Conservation (phyloP, 1,284 basidiomycete species). For the Neolentinus lepideus region DNA sequence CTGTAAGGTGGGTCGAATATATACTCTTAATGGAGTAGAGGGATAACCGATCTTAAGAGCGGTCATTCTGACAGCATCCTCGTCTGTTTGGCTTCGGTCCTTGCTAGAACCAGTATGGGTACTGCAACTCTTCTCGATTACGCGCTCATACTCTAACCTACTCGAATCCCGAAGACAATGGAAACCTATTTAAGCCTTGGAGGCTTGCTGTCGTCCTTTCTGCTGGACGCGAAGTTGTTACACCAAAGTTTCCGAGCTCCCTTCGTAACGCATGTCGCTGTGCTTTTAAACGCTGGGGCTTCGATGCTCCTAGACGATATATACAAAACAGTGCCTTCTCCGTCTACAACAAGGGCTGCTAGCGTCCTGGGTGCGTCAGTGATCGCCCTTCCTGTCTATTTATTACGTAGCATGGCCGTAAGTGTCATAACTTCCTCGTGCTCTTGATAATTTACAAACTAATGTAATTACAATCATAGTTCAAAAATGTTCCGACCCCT, state of each 20-base stretch:
- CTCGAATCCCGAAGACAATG: constrained; percentile 4
- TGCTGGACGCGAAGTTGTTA: constrained; percentile 48
- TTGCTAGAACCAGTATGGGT: constrained; percentile 42
- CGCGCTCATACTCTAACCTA: neutral
- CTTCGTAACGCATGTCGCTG: constrained; percentile 57
- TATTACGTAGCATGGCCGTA: constrained; percentile 51
- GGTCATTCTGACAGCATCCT: constrained; percentile 60
- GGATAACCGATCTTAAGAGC: constrained; percentile 33
- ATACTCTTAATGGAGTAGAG: neutral
- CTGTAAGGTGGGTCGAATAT: constrained; percentile 42
- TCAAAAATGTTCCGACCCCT: constrained; percentile 38
- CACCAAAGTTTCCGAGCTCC: constrained; percentile 34
- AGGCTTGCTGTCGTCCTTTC: constrained; percentile 40
- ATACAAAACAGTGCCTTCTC: constrained; percentile 44
- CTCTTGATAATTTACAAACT: constrained; percentile 20
- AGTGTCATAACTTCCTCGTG: constrained; percentile 16
- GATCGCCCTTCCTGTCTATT: constrained; percentile 56
- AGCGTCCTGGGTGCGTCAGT: constrained; percentile 55
- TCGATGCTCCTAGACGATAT: constrained; percentile 59
- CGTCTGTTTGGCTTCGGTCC: constrained; percentile 52
- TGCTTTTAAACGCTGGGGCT: constrained; percentile 48
- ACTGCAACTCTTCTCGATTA: constrained; percentile 13
- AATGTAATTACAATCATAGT: constrained; percentile 13
- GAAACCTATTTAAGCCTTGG: constrained; percentile 33
- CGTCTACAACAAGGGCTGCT: constrained; percentile 46